Evolutionary conservation across 139 green algal species (phyloP), one percentile per base, ranked within the genome.

Genomic region (Chlorella sp.): DNA sequence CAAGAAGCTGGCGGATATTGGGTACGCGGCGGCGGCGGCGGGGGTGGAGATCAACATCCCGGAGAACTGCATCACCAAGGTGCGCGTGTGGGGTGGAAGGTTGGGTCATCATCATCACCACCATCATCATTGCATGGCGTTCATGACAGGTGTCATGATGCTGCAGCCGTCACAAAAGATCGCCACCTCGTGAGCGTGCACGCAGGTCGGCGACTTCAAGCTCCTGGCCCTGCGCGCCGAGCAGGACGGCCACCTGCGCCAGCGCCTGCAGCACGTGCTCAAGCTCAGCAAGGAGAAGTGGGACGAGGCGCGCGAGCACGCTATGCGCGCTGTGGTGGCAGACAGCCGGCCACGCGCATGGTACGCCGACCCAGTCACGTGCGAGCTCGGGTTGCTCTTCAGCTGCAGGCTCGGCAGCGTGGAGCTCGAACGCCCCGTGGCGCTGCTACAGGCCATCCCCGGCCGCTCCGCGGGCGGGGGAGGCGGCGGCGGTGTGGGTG

Each of bases 271-370:
- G 80, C 84, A 90, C 42, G 85, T 95, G 73, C 78, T 95, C 6
- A 95, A 95, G 86, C 86, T 95, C 36, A 90, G 77, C 77, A 92
- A 93, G 72, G 91, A 97, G 79, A 97, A 97, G 82, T 97, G 91
- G 91, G 89, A 95, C 34, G 90, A 96, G 78, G 91, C 90, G 24
- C 75, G 88, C 2, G 90, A 95, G 67, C 91, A 96, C 72, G 91
- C 91, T 4, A 88, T 93, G 83, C 73, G 84, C 1, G 89, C 89
- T 5, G 91, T 97, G 34, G 85, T 95, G 29, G 83, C 88, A 6
- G 90, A 96, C 84, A 93, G 89, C 76, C 74, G 88, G 67, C 89
- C 93, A 83, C 79, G 90, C 35, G 88, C 90, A 32, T 95, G 88
- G 87, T 90, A 90, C 50, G 76, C 85, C 5, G 83, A 92, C 77